Conservation (phyloP, 2,329 filamentous ascomycete species). For the Nothophaeocryptopus gaeumannii region DNA sequence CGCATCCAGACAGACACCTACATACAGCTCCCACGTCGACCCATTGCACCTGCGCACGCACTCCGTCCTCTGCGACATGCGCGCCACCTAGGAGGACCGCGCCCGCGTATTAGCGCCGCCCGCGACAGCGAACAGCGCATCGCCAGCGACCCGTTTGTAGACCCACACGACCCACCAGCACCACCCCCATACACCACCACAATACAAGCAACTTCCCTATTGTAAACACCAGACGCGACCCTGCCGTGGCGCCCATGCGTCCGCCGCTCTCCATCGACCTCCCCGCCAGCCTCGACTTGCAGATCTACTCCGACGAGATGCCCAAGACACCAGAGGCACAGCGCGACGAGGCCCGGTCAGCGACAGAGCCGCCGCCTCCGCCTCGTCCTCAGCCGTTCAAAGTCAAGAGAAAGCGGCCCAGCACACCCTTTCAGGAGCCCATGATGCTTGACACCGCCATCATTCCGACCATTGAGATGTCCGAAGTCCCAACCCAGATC, state of each 20-base stretch:
- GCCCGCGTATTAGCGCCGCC: constrained; percentile 10
- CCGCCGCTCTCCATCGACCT: constrained; percentile 51
- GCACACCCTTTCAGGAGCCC: constrained; percentile 20
- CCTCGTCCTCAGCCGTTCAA: constrained; percentile 49
- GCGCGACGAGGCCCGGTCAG: constrained; percentile 23
- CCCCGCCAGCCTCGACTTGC: constrained; percentile 50
- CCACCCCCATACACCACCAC: neutral
- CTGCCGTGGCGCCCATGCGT: constrained; percentile 38
- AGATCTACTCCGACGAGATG: constrained; percentile 43
- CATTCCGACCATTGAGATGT: constrained; percentile 52
- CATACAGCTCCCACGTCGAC: neutral
- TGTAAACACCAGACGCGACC: constrained; percentile 3
- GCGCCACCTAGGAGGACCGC: constrained; percentile 5
- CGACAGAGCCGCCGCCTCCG: constrained; percentile 41
- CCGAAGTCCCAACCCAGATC: constrained; percentile 34
- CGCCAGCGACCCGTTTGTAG: constrained; percentile 6
- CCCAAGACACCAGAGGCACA: constrained; percentile 45
- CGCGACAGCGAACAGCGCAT: constrained; percentile 12
- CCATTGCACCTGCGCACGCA: neutral
- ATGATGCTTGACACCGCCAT: constrained; percentile 32
- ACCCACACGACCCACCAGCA: neutral
- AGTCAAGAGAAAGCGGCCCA: constrained; percentile 46
- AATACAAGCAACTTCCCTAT: constrained; percentile 3
- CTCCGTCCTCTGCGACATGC: constrained; percentile 4
- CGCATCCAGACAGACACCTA: neutral